Base-by-base conservation (phyloP, 768 basidiomycete species). In the Crassisporium funariophilum region DNA sequence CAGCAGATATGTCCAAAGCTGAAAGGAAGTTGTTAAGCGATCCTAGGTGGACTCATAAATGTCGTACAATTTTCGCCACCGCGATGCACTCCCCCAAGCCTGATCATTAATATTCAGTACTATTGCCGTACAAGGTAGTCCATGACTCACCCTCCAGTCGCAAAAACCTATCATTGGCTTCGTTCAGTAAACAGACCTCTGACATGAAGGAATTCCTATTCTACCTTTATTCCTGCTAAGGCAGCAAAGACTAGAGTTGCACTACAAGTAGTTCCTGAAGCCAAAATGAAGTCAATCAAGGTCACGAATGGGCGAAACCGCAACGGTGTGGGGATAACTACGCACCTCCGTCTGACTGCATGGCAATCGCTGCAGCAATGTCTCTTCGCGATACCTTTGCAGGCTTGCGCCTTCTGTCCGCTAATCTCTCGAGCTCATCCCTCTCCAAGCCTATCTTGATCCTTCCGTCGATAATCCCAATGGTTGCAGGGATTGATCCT, bases 1-100 rank as follows among this genome's bases (percentile, higher is more conserved):
- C 95, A 12, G 95, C 93, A 12, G 95, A 98, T 21, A 99, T 73
- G 59, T 99, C 95, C 82, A 98, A 83, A 13, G 91, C 92, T 97
- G 27, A 17, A 40, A 15, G 36, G 21, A 21, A 27, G 39, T 47
- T 21, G 31, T 19, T 21, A 17, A 44, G 41, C 38, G 12, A 46
- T 21, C n/a, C n/a, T 17, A 39, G 17, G 24, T 41, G 3, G 9
- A 9, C 15, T 47, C 16, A 15, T 20, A 11, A 17, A 27, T 25
- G 27, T 59, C 65, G 44, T 47, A 77, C 77, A 71, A 22, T 61
- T 70, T 54, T 74, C 70, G 46, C 65, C 73, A 21, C 73, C 92
- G 72, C 54, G 75, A 73, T 73, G 68, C 21, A 70, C 68, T 15
- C 68, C 68, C 16, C 68, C 68, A 23, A 70, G 55, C 4, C 68